Base-by-base conservation (phyloP, 495 filamentous ascomycete genomes). In the Echria macrotheca region DNA sequence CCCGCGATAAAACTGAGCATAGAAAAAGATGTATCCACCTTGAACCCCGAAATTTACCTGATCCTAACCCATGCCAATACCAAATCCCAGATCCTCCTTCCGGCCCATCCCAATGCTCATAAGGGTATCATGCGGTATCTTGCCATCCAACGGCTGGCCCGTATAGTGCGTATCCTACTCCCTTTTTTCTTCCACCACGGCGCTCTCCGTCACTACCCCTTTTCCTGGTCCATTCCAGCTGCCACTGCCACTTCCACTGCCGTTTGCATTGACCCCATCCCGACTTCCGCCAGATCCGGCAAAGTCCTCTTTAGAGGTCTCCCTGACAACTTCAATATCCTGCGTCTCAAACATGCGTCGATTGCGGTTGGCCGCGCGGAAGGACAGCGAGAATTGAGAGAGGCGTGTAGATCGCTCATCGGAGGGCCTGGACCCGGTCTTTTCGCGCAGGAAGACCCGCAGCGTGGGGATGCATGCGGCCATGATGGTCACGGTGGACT, bases 401-500 rank as follows among this genome's bases (percentile, higher is more conserved):
- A 37, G 35, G 10, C 35, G 35, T 4, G 35, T 37, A 18, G 35
- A 3, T 7, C 35, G 35, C 35, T 37, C 35, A 18, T 7, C 10
- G 11, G 35, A 37, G 35, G 35, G 35, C 5, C 35, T n/a, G 14
- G 35, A 37, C 15, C 15, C 17, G 10, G 35, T 37, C 35, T 37
- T 37, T 17, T 63, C 56, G 31, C 49, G 52, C 45, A 66, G 43
- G 14, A 66, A 53, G 8, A 57, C 57, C 15, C 65, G 57, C n/a
- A 66, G 35, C 7, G 66, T 48, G 2, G 65, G 65, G 14, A 68
- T 66, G 24, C 58, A 66, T 7, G 61, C 54, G 7, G 64, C 63
- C 52, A 67, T 63, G 42, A 67, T 67, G 21, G 59, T 65, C 4
- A 51, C 59, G 10, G 40, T 36, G 14, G 60, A 54, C 48, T 69